Base-by-base conservation (phyloP, 176 grass and related monocot genomes). In the Musa itinerans region DNA sequence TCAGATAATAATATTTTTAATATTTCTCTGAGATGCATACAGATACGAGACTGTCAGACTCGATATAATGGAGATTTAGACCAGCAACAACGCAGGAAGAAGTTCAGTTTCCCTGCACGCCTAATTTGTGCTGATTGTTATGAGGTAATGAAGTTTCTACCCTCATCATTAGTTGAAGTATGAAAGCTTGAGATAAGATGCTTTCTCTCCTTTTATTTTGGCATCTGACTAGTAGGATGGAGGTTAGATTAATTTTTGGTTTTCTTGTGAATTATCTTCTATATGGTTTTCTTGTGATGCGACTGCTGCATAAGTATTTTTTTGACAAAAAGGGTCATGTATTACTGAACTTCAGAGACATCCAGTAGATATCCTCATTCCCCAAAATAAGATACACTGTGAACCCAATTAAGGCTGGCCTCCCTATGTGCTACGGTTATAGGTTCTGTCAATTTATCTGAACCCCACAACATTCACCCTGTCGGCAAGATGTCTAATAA, bases 101-200 rank as follows among this genome's bases (percentile, higher is more conserved):
- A 92, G 72, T 94, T 99, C 73, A 85, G 83, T 85, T 99, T 99
- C 76, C 90, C 88, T 84, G 90, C 90, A 64, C 86, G 90, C 62
- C 95, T 99, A 86, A 89, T 99, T 57, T 94, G 95, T 78, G 83
- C 95, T 27, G 95, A 99, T 89, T 99, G 88, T 83, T 94, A 80
- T 0, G 84, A 99, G 83, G 95, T 98, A 94, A 88, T 76, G 17
- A 22, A 48, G 16, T 78, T 48, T 65, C n/a, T 70, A 34, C 12
- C 8, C 24, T 21, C 0, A 13, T 61, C 16, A 4, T 59, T 51
- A 3, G 1, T 11, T 51, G 10, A 11, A 65, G 22, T 65, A 11
- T 12, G 12, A 11, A 24, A 25, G 11, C 10, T 23, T 64, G n/a
- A 64, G 9, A 23, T 25, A 43, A 43, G 34, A 5, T 43, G 34